Evolutionary conservation across 1,284 basidiomycete genomes (phyloP).

Genomic region (Schizophyllum amplum): DNA sequence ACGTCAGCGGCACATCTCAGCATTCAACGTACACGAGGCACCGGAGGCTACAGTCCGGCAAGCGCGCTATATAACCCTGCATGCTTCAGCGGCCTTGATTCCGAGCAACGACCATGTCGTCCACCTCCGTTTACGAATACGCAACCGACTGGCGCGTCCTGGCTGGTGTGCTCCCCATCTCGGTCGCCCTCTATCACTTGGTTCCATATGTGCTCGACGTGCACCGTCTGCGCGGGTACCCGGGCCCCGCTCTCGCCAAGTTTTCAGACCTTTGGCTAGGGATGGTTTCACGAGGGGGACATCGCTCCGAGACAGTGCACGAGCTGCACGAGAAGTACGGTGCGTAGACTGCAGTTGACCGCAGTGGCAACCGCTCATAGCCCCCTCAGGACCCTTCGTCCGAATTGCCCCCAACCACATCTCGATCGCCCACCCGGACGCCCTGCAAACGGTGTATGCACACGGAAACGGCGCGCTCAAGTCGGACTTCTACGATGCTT

Average conservation of each 20-base stretch:
- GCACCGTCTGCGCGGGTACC: conserved; percentile 49
- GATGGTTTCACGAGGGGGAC: conserved; percentile 54
- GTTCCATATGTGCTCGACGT: conserved; percentile 54
- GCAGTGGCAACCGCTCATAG: not conserved
- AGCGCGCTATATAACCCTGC: not conserved
- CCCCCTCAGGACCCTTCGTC: conserved; percentile 61
- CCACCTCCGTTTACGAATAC: not conserved
- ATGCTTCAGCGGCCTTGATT: not conserved
- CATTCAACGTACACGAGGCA: not conserved
- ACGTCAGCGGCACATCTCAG: not conserved
- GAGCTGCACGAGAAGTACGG: conserved; percentile 72
- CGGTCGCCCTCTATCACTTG: conserved; percentile 40
- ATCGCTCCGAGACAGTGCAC: conserved; percentile 74
- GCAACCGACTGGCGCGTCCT: not conserved
- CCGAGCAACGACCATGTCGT: not conserved
- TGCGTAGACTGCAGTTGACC: conserved; percentile 22
- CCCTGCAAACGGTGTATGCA: conserved; percentile 67
- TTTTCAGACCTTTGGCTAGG: conserved; percentile 78
- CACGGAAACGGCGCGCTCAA: conserved; percentile 78
- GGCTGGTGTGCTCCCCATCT: conserved; percentile 6
- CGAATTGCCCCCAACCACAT: conserved; percentile 85
- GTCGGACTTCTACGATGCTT: conserved; percentile 76
- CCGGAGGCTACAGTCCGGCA: not conserved
- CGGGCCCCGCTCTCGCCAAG: conserved; percentile 71
- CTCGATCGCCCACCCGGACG: conserved; percentile 74